Conservation (phyloP, 73 alveolate genomes). For the Effrenium voratum region DNA sequence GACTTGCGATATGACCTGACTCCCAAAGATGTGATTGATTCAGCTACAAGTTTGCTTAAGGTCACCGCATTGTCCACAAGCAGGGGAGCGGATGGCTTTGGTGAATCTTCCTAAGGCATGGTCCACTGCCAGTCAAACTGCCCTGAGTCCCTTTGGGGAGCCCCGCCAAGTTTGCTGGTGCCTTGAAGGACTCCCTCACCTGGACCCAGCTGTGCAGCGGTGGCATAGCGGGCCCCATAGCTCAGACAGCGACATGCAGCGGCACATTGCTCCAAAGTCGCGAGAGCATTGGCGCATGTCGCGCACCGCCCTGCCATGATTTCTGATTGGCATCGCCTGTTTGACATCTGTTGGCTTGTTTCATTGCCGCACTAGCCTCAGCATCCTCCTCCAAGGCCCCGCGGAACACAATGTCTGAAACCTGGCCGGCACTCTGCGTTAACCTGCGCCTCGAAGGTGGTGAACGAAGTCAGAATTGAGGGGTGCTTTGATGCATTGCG, state of each 20-base stretch:
- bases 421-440: too few species aligned
- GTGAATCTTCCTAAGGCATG: constrained; percentile 67
- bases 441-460: too few species aligned
- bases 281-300: constrained; percentile 70
- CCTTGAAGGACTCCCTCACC: constrained; percentile 77
- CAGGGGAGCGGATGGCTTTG: constrained; percentile 66
- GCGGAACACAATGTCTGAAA: constrained; percentile 50
- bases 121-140: not conserved
- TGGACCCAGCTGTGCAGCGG: not conserved
- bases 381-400: constrained; percentile 42
- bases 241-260: constrained; percentile 13
- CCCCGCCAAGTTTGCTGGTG: constrained; percentile 48
- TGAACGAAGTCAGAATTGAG: too few species aligned
- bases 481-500: too few species aligned
- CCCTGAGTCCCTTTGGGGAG: not conserved
- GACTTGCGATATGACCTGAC: constrained; percentile 35
- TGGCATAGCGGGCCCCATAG: too few species aligned
- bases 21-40: not conserved
- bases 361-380: too few species aligned
- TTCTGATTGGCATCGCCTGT: too few species aligned
- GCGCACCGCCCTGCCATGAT: constrained; percentile 78
- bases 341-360: not conserved
- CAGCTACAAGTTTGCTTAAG: not conserved
- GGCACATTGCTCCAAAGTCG: constrained; percentile 81
- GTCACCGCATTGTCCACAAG: constrained; percentile 38